A percentile compares a stretch with the other conserved stretches of the same genome.
Conservation (phyloP, 1,139 yeast species). For the Geotrichum cucujoidarum region DNA sequence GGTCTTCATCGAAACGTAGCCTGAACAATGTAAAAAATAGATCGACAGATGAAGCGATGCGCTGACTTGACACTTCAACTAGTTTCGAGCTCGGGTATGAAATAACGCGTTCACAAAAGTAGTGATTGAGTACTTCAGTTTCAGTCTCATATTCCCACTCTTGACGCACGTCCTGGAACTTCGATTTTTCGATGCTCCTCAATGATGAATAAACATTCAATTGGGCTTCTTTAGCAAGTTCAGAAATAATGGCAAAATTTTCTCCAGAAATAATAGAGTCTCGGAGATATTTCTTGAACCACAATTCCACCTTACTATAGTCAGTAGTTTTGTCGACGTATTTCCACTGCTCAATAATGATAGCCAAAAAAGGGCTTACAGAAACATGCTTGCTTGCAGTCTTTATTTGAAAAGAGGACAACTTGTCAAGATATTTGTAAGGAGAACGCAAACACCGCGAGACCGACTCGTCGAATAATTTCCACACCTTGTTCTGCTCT, state of each 20-base stretch:
- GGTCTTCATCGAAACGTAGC: slow-evolving; percentile 7
- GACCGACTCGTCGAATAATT: slow-evolving; percentile 65
- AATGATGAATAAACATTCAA: slow-evolving; percentile 4
- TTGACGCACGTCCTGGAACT: slow-evolving; percentile 2
- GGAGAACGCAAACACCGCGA: slow-evolving; percentile 69
- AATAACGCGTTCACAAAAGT: slow-evolving; percentile 2
- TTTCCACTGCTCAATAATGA: slow-evolving; percentile 68
- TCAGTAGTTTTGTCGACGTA: slow-evolving; percentile 43
- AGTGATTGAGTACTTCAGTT: neutral
- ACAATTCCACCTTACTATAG: slow-evolving; percentile 36
- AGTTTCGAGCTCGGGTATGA: neutral
- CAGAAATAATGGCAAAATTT: slow-evolving; percentile 7
- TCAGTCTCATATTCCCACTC: slow-evolving; percentile 5
- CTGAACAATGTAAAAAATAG: slow-evolving; percentile 9
- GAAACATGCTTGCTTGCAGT: slow-evolving; percentile 27
- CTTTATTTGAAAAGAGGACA: slow-evolving; percentile 37
- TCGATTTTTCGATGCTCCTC: neutral
- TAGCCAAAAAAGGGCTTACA: slow-evolving; percentile 63
- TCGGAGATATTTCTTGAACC: slow-evolving; percentile 46
- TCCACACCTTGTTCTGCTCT: slow-evolving; percentile 43
- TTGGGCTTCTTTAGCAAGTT: slow-evolving; percentile 12
- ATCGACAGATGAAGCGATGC: slow-evolving; percentile 1
- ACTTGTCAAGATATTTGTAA: slow-evolving; percentile 71
- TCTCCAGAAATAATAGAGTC: slow-evolving; percentile 33
- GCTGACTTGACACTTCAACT: neutral